phyloP scores from a whole-genome alignment of 306 rosid genomes.

The Senna siamea region DNA sequence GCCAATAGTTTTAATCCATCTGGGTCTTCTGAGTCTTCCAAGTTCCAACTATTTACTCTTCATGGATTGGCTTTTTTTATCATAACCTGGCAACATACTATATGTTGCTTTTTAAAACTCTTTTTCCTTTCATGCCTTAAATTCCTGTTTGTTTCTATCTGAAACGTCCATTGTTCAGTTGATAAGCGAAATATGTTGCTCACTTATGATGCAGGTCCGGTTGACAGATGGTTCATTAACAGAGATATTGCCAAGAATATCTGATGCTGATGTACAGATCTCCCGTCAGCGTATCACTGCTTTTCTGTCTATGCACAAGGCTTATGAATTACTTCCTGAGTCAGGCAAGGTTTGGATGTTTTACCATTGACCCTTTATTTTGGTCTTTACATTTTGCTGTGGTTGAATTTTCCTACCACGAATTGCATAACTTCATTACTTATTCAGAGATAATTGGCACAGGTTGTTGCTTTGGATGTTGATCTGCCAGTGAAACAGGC shows the following conservation, averaged over 20 bases:
- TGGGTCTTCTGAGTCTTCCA: conserved; percentile 6
- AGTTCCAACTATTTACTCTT: conserved; percentile 26
- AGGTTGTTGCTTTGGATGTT: conserved; percentile 91
- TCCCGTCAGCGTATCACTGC: conserved; percentile 74
- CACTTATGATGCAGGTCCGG: conserved; percentile 61
- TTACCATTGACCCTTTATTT: conserved; percentile 42
- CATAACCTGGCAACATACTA: conserved; percentile 12
- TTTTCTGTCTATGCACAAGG: conserved; percentile 75
- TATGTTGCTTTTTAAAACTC: conserved; percentile 1
- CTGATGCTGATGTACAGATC: conserved; percentile 76
- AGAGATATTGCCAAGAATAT: conserved; percentile 67
- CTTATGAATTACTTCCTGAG: conserved; percentile 91
- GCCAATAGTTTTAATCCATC: neutral
- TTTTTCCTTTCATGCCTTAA: neutral
- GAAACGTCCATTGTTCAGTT: conserved; percentile 26
- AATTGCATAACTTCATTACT: conserved; percentile 19
- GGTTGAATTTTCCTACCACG: conserved; percentile 17
- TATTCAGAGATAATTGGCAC: conserved; percentile 35
- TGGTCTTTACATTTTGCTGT: conserved; percentile 29
- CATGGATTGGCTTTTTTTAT: conserved; percentile 16
- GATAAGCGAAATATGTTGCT: conserved; percentile 25
- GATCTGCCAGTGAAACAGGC: conserved; percentile 94
- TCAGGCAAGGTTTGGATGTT: conserved; percentile 93
- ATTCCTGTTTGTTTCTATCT: conserved; percentile 15
- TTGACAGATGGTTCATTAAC: conserved; percentile 60